Conservation (phyloP, 768 basidiomycete species). For the Pleurotus salmoneostramineus region DNA sequence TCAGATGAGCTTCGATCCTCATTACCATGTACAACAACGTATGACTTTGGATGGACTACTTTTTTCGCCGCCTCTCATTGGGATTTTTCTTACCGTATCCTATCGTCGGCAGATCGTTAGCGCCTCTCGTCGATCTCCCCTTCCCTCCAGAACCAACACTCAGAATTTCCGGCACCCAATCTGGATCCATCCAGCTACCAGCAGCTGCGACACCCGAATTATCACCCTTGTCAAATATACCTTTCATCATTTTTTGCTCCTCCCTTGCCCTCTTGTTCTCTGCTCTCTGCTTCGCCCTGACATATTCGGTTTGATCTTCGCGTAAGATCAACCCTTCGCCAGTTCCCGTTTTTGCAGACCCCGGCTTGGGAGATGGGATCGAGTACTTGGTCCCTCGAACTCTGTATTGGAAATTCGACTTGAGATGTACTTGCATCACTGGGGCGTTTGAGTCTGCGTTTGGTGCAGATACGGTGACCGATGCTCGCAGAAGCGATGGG, state of each 20-base stretch:
- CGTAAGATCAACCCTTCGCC: constrained; percentile 85
- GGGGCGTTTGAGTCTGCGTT: constrained; percentile 57
- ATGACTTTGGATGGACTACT: constrained; percentile 26
- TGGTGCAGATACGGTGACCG: constrained; percentile 79
- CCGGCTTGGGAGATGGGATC: constrained; percentile 87
- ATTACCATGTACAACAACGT: constrained; percentile 16
- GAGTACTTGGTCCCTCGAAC: constrained; percentile 89
- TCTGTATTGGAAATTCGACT: constrained; percentile 93
- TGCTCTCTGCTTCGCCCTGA: constrained; percentile 74
- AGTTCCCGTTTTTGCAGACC: constrained; percentile 78
- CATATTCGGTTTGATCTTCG: constrained; percentile 89
- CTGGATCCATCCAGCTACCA: constrained; percentile 92
- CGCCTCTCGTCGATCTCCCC: constrained; percentile 49
- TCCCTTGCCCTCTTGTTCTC: constrained; percentile 75
- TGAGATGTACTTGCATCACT: constrained; percentile 85
- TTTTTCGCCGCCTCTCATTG: constrained; percentile 69
- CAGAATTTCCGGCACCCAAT: constrained; percentile 86
- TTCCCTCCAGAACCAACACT: constrained; percentile 66
- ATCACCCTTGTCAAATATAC: constrained; percentile 46
- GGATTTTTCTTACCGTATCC: constrained; percentile 89
- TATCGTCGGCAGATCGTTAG: constrained; percentile 76
- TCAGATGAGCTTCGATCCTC: constrained; percentile 12
- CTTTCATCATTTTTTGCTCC: constrained; percentile 70
- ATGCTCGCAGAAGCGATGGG: constrained; percentile 83
- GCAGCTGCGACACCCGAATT: constrained; percentile 48